These are phyloP conservation scores for Calocybe gangraenosa DNA, from an alignment of 768 basidiomycete genomes.

Conservation along the genomic window DNA sequence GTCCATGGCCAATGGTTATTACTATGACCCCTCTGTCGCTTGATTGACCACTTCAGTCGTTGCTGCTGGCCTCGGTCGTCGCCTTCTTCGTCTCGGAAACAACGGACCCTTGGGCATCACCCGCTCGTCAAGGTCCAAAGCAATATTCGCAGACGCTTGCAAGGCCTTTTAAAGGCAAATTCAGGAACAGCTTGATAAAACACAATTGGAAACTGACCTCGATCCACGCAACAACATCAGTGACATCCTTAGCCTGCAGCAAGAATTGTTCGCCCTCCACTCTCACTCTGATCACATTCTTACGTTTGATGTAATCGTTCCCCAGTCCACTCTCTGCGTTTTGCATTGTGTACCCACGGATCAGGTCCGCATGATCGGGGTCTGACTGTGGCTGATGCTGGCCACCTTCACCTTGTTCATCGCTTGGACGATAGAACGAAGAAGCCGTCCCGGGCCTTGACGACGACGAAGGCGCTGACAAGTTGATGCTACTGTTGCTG, in stretches of 20 bases:
- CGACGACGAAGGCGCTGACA: conserved; percentile 5
- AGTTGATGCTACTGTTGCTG: not conserved
- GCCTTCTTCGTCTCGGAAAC: conserved; percentile 45
- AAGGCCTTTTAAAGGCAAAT: conserved; percentile 52
- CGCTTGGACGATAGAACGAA: not conserved
- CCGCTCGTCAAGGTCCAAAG: conserved; percentile 88
- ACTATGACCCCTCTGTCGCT: no score
- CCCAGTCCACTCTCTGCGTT: conserved; percentile 92
- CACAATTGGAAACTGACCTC: conserved; percentile 53
- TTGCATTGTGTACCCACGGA: conserved; percentile 79
- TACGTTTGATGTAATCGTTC: conserved; percentile 90
- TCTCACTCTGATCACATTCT: conserved; percentile 89
- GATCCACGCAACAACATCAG: conserved; percentile 91
- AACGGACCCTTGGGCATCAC: conserved; percentile 89
- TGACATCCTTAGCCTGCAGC: conserved; percentile 80
- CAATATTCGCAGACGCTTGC: conserved; percentile 88
- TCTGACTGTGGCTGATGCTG: no score
- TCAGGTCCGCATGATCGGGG: conserved; percentile 48
- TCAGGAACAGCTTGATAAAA: conserved; percentile 4
- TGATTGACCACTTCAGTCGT: not conserved
- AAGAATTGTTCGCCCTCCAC: conserved; percentile 97
- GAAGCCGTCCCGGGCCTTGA: not conserved
- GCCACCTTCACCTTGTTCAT: conserved; percentile 20
- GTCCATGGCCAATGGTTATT: no score
- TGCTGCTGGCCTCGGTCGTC: conserved; percentile 1